A percentile compares a stretch with the other conserved stretches of the same genome.
Evolutionary conservation across 371 early-diverging fungal species (phyloP).

Genomic region (Capillidium rhysosporum): DNA sequence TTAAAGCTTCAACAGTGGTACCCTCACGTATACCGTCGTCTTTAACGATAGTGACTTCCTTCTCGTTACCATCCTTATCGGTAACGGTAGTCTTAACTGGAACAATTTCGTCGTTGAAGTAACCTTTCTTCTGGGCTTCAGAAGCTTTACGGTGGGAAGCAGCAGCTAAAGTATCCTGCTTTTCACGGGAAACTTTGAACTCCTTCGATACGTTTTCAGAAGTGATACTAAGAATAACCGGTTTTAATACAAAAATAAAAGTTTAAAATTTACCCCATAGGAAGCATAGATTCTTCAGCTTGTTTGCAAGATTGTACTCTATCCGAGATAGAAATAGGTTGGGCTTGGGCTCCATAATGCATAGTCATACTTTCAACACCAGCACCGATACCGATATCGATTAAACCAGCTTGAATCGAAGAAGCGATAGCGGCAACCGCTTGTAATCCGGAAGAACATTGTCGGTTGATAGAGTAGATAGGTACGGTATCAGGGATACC

Average conservation of each 20-base stretch:
- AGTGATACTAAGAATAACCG: conserved; percentile 30
- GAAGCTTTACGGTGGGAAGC: conserved; percentile 59
- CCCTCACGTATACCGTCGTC: conserved; percentile 90
- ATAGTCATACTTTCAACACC: conserved; percentile 97
- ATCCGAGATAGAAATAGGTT: conserved; percentile 42
- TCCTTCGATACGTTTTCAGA: conserved; percentile 92
- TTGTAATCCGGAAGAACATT: conserved; percentile 94
- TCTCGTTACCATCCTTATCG: conserved; percentile 42
- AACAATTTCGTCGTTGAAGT: conserved; percentile 83
- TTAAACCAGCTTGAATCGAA: conserved; percentile 77
- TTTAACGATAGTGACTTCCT: conserved; percentile 31
- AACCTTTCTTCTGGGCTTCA: conserved; percentile 74
- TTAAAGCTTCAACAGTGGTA: conserved; percentile 57
- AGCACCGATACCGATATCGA: conserved; percentile 90
- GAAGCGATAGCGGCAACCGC: conserved; percentile 78
- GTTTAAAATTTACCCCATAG: conserved; percentile 44
- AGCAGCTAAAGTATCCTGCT: conserved; percentile 82
- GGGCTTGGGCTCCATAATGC: conserved; percentile 63
- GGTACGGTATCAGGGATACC: conserved; percentile 76
- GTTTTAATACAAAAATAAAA: conserved; percentile 6
- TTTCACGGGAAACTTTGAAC: conserved; percentile 54
- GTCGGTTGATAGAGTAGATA: conserved; percentile 83
- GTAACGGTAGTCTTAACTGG: conserved; percentile 60
- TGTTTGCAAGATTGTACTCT: conserved; percentile 39
- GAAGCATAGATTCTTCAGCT: conserved; percentile 65